Base-by-base conservation (phyloP, 2,329 filamentous ascomycete genomes). In the Pseudophaeomoniella oleicola region DNA sequence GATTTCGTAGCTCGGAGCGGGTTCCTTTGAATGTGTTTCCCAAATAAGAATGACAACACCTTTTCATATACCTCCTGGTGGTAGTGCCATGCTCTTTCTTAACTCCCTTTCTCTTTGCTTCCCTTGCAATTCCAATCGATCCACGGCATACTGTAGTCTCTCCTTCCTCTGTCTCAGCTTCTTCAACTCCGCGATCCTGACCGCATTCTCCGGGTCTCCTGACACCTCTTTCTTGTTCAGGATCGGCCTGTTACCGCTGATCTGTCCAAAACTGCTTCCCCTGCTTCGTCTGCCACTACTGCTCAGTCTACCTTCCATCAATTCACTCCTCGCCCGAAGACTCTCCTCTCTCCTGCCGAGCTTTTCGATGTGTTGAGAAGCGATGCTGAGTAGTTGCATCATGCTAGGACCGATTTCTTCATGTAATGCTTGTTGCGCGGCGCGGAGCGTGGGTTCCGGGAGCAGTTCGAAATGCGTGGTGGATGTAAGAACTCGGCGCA, bases 341-440 rank as follows among this genome's bases (percentile, higher is more conserved):
- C 78, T 78, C 52, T 92, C 78, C 55, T 93, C 83, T 45, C 84
- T 80, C 4, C 86, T 75, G 36, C 81, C 81, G 30, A 88, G 75
- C 40, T 84, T 82, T 48, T 87, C 83, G 29, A 92, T 71, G 51
- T 93, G 80, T 43, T 78, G 76, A 46, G 85, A 78, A n/a, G 86
- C 84, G 46, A 86, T 78, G 43, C 77, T 72, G 36, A 94, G 75
- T 2, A 94, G 73, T 39, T 76, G 72, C 18, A 78, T 67, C 44
- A 93, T 81, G 56, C 85, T 86, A 5, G 87, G 87, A n/a, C 80
- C 78, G 47, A 94, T 90, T 54, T 93, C 86, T 50, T 84, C 81
- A 48, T 86, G 79, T 13, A 94, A 74, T 3, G 84, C 78, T 46
- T 82, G 69, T 58, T 94, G 87, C 19, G 87, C 87, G 43, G 79